These are phyloP conservation scores for Batrachochytrium dendrobatidis DNA, from an alignment of 371 early-diverging fungal species.

Conservation along the genomic window DNA sequence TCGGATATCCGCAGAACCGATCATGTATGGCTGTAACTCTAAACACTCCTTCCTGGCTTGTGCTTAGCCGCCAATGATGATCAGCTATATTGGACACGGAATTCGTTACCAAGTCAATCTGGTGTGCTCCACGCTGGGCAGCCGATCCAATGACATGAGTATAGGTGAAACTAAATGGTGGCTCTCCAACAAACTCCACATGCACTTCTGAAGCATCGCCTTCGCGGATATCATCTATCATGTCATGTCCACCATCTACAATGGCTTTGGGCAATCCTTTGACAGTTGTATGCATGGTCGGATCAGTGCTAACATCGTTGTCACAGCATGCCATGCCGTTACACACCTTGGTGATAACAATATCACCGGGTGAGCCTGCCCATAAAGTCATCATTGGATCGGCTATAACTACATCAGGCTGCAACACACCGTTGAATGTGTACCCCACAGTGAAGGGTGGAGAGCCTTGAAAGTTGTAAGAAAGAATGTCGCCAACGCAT, in stretches of 20 bases:
- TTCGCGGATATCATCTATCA: constrained; percentile 39
- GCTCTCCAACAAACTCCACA: constrained; percentile 33
- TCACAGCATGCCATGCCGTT: constrained; percentile 31
- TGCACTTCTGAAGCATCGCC: constrained; percentile 30
- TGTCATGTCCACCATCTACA: constrained; percentile 37
- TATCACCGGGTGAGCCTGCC: constrained; percentile 26
- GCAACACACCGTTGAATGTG: constrained; percentile 25
- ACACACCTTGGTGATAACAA: constrained; percentile 29
- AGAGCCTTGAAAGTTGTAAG: constrained; percentile 38
- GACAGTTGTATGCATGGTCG: not conserved
- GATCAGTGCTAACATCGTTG: constrained; percentile 5
- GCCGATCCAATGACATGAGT: not conserved
- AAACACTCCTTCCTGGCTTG: constrained; percentile 38
- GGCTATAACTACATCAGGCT: constrained; percentile 14
- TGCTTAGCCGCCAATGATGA: constrained; percentile 21
- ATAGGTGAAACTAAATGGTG: constrained; percentile 41
- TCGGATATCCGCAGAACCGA: constrained; percentile 29
- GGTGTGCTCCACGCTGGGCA: not conserved
- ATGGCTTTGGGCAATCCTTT: constrained; percentile 32
- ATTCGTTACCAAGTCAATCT: not conserved
- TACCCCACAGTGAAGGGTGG: constrained; percentile 37
- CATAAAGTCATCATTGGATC: constrained; percentile 36
- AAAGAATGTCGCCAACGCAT: constrained; percentile 38
- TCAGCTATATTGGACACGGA: not conserved
- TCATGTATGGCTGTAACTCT: constrained; percentile 39